Evolutionary conservation across 1,284 basidiomycete species (phyloP).

Genomic region (Leccinum holopus): DNA sequence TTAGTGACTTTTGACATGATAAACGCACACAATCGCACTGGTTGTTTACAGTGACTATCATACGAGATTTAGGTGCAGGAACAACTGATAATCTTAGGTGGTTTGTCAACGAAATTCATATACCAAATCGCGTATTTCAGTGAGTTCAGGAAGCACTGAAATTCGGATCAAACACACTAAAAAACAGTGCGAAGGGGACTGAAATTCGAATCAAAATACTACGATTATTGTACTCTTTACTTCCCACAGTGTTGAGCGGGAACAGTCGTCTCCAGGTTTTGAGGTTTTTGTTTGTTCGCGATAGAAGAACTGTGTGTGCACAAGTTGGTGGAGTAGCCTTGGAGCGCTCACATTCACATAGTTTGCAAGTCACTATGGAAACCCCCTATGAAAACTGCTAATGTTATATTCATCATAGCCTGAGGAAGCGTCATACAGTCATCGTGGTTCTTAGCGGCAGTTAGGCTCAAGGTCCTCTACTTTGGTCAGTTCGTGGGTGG

Average conservation of each 20-base stretch:
- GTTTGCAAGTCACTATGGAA: conserved; percentile 44
- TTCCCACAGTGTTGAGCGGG: conserved; percentile 35
- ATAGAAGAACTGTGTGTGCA: neutral
- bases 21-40: too few relatives aligned
- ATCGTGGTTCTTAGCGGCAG: conserved; percentile 45
- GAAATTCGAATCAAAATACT: too few relatives aligned
- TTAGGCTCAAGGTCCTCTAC: conserved; percentile 44
- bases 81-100: too few relatives aligned
- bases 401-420: conserved; percentile 48
- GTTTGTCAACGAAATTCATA: too few relatives aligned
- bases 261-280: conserved; percentile 50
- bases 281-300: neutral
- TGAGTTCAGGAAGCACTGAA: too few relatives aligned
- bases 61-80: too few relatives aligned
- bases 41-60: too few relatives aligned
- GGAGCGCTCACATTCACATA: conserved; percentile 46
- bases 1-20: too few relatives aligned
- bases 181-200: too few relatives aligned
- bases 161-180: too few relatives aligned
- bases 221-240: too few relatives aligned
- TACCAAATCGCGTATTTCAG: too few relatives aligned
- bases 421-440: conserved; percentile 51
- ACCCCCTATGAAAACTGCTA: conserved; percentile 48
- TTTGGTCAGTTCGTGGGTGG: conserved; percentile 49
- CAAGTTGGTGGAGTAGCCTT: conserved; percentile 28